Conservation (phyloP, 352 stramenopile species). For the Phytophthora fragariae region DNA sequence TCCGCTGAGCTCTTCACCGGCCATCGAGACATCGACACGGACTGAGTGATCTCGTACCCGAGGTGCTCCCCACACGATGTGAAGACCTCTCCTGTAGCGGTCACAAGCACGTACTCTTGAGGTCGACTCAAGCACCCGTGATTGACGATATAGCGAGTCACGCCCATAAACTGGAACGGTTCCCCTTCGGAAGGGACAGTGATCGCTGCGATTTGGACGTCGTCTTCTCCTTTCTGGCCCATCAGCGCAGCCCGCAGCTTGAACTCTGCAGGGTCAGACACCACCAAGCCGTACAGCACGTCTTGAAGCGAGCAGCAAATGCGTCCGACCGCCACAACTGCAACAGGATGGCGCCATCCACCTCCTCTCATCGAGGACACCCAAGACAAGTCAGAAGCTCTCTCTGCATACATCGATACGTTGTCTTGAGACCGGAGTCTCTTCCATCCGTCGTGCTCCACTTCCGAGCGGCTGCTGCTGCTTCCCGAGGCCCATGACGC, state of each 20-base stretch:
- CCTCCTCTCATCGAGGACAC: slow-evolving; percentile 6
- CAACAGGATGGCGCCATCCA: slow-evolving; percentile 16
- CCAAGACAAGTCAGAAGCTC: slow-evolving; percentile 12
- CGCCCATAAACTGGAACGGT: slow-evolving; percentile 28
- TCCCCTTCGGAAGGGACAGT: slow-evolving; percentile 6
- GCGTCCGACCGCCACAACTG: slow-evolving; percentile 18
- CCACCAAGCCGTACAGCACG: slow-evolving; percentile 17
- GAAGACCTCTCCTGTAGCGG: slow-evolving; percentile 19
- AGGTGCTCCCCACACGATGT: slow-evolving; percentile 31
- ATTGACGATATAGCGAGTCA: slow-evolving; percentile 5
- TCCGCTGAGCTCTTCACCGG: slow-evolving; percentile 2
- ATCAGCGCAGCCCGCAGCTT: slow-evolving; percentile 27
- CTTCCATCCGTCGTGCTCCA: slow-evolving; percentile 24
- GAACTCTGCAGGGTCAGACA: slow-evolving; percentile 23
- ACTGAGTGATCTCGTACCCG: slow-evolving; percentile 28
- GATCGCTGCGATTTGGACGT: slow-evolving; percentile 22
- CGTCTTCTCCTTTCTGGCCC: slow-evolving; percentile 12
- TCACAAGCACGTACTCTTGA: slow-evolving; percentile 22
- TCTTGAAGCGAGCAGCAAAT: slow-evolving; percentile 28
- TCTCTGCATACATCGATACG: slow-evolving; percentile 24
- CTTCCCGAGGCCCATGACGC: slow-evolving; percentile 18
- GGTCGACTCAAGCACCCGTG: slow-evolving; percentile 20
- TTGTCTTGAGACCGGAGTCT: slow-evolving; percentile 21
- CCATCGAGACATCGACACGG: slow-evolving; percentile 19
- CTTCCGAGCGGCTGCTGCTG: slow-evolving; percentile 1